Base-by-base conservation (phyloP, 2,329 filamentous ascomycete species). In the Hymenoscyphus repandus region DNA sequence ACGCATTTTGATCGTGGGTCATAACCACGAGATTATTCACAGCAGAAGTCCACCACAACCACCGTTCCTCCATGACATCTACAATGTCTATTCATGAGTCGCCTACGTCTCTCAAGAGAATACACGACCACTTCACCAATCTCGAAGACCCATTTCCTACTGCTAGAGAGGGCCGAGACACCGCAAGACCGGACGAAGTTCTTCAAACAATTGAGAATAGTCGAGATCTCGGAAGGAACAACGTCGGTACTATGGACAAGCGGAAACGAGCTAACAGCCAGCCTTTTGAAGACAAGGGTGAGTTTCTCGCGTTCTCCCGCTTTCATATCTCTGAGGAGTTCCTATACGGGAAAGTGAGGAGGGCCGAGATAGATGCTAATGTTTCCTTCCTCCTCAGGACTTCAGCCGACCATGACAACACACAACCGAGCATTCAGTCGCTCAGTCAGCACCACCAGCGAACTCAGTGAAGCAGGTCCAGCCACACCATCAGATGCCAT, bases 401-500 rank as follows among this genome's bases (percentile, higher is more conserved):
- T 30, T 13, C 41, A 44, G 7, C 13, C 41, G 13, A 34, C 42
- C 15, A 37, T 11, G 34, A 17, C 9, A 11, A 13, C 22, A 30
- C 38, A 41, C 27, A 40, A 48, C 5, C 32, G 58, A 44, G 53
- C 54, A 10, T 15, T 22, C 2, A 59, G 55, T 18, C 59, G 55
- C 10, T 50, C 60, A 18, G 47, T 47, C n/a, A 62, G 59, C 43
- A 52, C 36, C 6, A 55, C 58, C 0, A 52, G 51, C 20, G 57
- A 56, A 1, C 32, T 65, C 22, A 57, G 54, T 15, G 58, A 62
- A 34, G 39, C 56, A 31, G 56, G 49, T 41, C 52, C 57, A 2
- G 38, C 43, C 9, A 61, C 57, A 9, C 54, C 58, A 10, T 57
- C 59, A 2, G 46, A 41, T 33, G 33, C 52, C 33, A 50, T 34